Evolutionary conservation across 2,329 filamentous ascomycete genomes (phyloP).

Genomic region (Claviceps capensis): DNA sequence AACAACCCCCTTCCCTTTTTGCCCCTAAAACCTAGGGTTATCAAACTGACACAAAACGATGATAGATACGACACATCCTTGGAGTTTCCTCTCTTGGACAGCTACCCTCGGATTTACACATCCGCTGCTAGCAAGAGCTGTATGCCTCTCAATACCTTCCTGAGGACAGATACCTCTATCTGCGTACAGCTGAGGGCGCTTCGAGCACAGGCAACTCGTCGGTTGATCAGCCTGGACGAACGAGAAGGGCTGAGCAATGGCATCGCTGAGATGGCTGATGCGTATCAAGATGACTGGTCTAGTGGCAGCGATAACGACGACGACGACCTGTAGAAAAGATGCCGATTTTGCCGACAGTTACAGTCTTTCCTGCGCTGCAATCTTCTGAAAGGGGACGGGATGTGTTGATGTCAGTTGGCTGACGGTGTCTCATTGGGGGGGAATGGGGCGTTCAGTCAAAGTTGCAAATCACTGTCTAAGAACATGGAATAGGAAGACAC

Average conservation of each 20-base stretch:
- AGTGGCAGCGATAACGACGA: constrained; percentile 62
- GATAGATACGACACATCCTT: constrained; percentile 5
- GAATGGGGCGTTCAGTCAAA: neutral
- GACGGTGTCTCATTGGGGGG: neutral
- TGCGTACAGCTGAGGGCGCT: constrained; percentile 53
- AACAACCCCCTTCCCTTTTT: neutral
- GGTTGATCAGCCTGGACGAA: constrained; percentile 59
- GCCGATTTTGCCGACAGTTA: too few species aligned
- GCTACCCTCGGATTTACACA: constrained; percentile 65
- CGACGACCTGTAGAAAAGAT: constrained; percentile 31
- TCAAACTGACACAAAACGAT: neutral
- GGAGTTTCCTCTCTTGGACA: constrained; percentile 54
- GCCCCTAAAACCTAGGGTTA: neutral
- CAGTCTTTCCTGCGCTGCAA: too few species aligned
- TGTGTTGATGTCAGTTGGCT: too few species aligned
- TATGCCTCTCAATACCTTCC: constrained; percentile 36
- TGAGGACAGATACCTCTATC: constrained; percentile 67
- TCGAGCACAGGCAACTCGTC: constrained; percentile 47
- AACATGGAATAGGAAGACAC: neutral
- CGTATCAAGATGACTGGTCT: constrained; percentile 79
- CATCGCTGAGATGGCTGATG: constrained; percentile 69
- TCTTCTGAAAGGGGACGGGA: too few species aligned
- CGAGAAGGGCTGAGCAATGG: constrained; percentile 72
- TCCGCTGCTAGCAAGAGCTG: constrained; percentile 20
- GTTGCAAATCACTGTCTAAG: neutral